phyloP scores from a whole-genome alignment of 2,329 filamentous ascomycete species.

The Pyricularia sp. region DNA sequence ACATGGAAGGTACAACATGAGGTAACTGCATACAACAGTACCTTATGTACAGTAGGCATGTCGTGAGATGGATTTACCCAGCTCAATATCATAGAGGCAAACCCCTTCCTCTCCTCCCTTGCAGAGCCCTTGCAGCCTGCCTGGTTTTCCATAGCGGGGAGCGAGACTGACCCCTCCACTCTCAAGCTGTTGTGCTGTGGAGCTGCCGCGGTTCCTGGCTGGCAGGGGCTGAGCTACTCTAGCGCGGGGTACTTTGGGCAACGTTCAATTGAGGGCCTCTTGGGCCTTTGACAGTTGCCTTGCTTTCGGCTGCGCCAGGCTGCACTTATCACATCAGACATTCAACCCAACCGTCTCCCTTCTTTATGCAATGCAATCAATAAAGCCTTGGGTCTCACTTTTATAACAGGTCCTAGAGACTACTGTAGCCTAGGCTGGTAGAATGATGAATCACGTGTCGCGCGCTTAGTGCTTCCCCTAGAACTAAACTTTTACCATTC shows the following conservation, averaged over 20 bases:
- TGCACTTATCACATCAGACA: background rate
- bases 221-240: background rate
- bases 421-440: background rate
- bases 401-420: background rate
- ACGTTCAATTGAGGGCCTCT: background rate
- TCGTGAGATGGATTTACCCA: too few relatives aligned
- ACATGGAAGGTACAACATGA: background rate
- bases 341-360: background rate
- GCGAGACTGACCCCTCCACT: background rate
- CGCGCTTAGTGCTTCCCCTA: background rate
- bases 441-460: background rate
- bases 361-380: background rate
- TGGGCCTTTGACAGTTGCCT: background rate
- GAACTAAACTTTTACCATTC: background rate
- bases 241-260: background rate
- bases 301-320: background rate
- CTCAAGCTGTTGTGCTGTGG: background rate
- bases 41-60: too few relatives aligned
- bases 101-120: background rate
- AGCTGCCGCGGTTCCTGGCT: background rate
- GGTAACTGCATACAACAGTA: too few relatives aligned
- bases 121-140: background rate
- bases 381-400: background rate
- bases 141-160: background rate
- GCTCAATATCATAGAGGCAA: too few relatives aligned